Evolutionary conservation across 129 eudicot genomes (phyloP), one percentile per base, ranked within the genome.

Genomic region (Solidago caesia): DNA sequence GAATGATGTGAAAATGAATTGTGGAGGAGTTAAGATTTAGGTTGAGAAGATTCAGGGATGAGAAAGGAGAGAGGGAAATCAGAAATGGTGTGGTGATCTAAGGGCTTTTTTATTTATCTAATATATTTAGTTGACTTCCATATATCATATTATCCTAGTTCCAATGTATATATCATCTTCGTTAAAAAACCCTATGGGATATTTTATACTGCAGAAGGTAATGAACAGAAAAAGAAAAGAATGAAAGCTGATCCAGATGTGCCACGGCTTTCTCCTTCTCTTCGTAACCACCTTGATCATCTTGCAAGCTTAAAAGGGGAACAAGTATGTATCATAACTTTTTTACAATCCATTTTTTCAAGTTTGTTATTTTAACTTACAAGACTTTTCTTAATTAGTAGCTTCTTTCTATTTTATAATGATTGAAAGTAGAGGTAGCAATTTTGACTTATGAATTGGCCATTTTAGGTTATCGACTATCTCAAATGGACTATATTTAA

Each of bases 281-380:
- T 88, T 78, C 77, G 96, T 52, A 88, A 85, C 61, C 98, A 89
- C 70, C 89, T 86, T 49, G 97, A 90, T 64, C 55, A 74, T 84
- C 85, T 73, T 79, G 97, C 97, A 71, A 90, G 81, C 84, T 85
- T 94, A 63, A 90, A 94, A 85, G 93, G 96, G 55, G 97, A 94
- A 87, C 97, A 94, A 68, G 98, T 90, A 85, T 46, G 87, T 7
- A 0, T 52, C 64, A 5, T 44, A 29, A 33, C 39, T 67, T 44
- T 59, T 75, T 26, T 48, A 44, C 59, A 27, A 11, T 64, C 42
- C 12, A 51, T 58, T 9, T 56, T 16, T 47, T 52, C 45, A 33
- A 51, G 59, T 81, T 62, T 67, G 11, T 39, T 66, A 46, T 73
- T 58, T 16, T 42, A 74, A 44, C 58, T 43, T 45, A 15, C 21